Conservation (phyloP, 2,329 filamentous ascomycete species). For the Aspergillus aculeatinus region DNA sequence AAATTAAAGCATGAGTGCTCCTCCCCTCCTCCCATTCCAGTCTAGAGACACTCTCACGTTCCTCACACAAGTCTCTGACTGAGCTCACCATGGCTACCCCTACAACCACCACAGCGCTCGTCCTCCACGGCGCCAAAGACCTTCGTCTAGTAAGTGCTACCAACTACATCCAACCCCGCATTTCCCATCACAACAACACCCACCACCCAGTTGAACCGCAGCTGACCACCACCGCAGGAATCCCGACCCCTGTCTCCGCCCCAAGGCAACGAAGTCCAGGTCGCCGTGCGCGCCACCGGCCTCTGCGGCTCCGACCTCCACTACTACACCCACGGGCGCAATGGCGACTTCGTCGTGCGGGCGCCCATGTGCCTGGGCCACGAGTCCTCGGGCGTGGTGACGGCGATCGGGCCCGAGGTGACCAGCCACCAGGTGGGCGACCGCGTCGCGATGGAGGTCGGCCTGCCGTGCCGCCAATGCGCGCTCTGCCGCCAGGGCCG, state of each 20-base stretch:
- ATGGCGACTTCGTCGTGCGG: conserved; percentile 79
- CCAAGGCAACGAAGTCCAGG: conserved; percentile 57
- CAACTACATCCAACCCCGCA: neutral
- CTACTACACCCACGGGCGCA: conserved; percentile 85
- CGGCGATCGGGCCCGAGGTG: conserved; percentile 66
- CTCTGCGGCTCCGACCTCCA: conserved; percentile 73
- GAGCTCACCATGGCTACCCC: conserved; percentile 25
- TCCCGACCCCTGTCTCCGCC: conserved; percentile 50
- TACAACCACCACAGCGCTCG: conserved; percentile 42
- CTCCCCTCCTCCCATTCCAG: neutral
- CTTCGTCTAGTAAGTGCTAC: conserved; percentile 53
- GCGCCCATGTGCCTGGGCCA: conserved; percentile 79
- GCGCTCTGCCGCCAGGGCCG: conserved; percentile 55
- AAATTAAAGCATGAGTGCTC: neutral
- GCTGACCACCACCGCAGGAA: conserved; percentile 49
- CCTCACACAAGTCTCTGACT: neutral
- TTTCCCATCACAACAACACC: neutral
- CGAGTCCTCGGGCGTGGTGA: conserved; percentile 76
- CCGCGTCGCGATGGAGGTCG: conserved; percentile 89
- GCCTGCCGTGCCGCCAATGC: conserved; percentile 72
- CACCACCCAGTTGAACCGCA: neutral
- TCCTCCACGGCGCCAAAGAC: conserved; percentile 62
- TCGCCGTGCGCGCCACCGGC: conserved; percentile 64
- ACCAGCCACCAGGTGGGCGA: conserved; percentile 68
- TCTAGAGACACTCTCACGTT: neutral